phyloP scores from a whole-genome alignment of 208 protist genomes.

The Trypanosomatidae sp. region DNA sequence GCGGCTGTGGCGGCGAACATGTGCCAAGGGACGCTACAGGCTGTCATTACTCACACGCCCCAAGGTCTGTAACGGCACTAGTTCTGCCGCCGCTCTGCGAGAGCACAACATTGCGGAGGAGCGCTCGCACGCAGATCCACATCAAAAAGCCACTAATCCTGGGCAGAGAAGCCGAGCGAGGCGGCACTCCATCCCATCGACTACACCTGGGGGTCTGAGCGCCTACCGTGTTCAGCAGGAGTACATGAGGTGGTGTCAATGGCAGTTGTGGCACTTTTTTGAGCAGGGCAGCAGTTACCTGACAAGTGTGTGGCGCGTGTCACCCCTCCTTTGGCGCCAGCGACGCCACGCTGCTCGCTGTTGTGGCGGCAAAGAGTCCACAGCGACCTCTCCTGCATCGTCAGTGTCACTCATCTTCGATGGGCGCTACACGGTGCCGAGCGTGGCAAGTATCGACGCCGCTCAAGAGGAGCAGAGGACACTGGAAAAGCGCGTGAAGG shows the following conservation, averaged over 20 bases:
- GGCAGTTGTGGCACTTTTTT: slow-evolving; percentile 44
- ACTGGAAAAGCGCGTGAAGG: slow-evolving; percentile 4
- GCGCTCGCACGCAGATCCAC: slow-evolving; percentile 4
- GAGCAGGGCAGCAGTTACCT: slow-evolving; percentile 38
- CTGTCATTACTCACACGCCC: slow-evolving; percentile 2
- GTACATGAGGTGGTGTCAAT: slow-evolving; percentile 36
- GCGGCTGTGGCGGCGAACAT: slow-evolving; percentile 19
- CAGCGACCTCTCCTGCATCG: neutral
- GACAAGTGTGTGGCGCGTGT: slow-evolving; percentile 33
- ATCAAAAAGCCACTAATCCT: neutral
- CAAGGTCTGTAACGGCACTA: neutral
- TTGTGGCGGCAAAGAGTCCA: neutral
- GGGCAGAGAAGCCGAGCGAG: neutral
- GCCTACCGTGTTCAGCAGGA: slow-evolving; percentile 29
- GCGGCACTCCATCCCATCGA: neutral
- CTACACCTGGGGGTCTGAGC: slow-evolving; percentile 15
- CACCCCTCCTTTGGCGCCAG: neutral
- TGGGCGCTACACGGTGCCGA: slow-evolving; percentile 32
- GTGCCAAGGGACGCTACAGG: slow-evolving; percentile 15
- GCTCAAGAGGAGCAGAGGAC: neutral
- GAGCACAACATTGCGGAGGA: neutral
- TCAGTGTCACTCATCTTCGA: slow-evolving; percentile 14
- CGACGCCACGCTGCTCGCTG: neutral
- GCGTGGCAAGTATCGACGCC: slow-evolving; percentile 10
- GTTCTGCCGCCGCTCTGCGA: neutral